Percentiles rank a stretch among this genome's conserved stretches.
phyloP scores from a whole-genome alignment of 1,284 basidiomycete species.

The Apiotrichum siamense region DNA sequence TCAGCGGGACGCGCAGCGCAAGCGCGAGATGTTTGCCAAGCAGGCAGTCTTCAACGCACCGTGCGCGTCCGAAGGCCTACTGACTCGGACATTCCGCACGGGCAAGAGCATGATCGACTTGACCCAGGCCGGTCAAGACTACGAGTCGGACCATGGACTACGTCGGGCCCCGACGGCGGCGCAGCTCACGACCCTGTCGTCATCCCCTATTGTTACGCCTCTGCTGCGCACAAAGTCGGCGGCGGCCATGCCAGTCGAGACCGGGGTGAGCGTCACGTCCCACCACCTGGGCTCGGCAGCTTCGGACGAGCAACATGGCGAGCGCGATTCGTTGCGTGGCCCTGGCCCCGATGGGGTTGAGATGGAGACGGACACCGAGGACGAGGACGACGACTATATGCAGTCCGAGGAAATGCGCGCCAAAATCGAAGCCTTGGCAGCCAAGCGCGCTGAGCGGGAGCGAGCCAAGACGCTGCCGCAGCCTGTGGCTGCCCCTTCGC shows the following conservation, averaged over 20 bases:
- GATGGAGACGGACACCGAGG: constrained; percentile 34
- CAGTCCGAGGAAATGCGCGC: constrained; percentile 32
- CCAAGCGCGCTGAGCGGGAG: constrained; percentile 23
- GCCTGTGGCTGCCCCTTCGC: neutral
- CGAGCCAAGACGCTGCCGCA: neutral
- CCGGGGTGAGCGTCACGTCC: constrained; percentile 36
- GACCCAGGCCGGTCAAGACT: constrained; percentile 4
- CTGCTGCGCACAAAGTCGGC: constrained; percentile 40
- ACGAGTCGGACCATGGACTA: constrained; percentile 8
- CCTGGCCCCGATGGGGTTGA: constrained; percentile 19
- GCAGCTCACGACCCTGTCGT: constrained; percentile 23
- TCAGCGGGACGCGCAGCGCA: constrained; percentile 36
- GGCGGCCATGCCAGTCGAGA: constrained; percentile 40
- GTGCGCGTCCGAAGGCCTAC: constrained; percentile 21
- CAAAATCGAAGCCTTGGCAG: constrained; percentile 33
- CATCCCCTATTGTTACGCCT: constrained; percentile 25
- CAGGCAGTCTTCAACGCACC: constrained; percentile 31
- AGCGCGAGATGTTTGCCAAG: constrained; percentile 45
- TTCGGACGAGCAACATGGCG: constrained; percentile 2
- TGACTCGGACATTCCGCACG: constrained; percentile 34
- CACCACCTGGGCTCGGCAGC: constrained; percentile 10
- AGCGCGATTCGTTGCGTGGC: neutral
- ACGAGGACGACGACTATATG: constrained; percentile 33
- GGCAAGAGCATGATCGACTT: constrained; percentile 45
- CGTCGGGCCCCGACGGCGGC: constrained; percentile 32